phyloP scores from a whole-genome alignment of 345 rosid genomes.

The Eucalyptus polybractea region DNA sequence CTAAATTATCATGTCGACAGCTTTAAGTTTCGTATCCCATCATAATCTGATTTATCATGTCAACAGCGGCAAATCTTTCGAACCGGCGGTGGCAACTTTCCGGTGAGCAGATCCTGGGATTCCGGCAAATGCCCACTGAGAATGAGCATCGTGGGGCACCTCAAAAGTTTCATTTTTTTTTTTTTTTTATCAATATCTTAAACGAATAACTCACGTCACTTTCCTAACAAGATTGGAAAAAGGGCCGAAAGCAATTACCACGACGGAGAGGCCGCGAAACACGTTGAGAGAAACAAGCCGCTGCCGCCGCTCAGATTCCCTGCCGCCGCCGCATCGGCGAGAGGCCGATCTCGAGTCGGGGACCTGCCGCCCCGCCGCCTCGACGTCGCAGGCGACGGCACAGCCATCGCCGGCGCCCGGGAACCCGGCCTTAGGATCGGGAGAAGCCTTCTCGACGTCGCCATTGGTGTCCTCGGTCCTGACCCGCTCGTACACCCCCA shows the following conservation, averaged over 20 bases:
- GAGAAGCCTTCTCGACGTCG: not conserved
- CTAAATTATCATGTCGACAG: not conserved
- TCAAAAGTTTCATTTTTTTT: not conserved
- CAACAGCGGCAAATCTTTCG: not conserved
- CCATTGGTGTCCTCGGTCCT: not conserved
- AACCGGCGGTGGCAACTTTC: not conserved
- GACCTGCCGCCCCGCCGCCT: not conserved
- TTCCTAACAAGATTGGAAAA: not conserved
- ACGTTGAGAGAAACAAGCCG: slow-evolving; percentile 5
- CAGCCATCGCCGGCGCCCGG: not conserved
- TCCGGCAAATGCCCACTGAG: not conserved
- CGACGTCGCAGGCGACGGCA: not conserved
- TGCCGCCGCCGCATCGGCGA: not conserved
- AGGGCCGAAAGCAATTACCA: not conserved
- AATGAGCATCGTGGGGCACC: not conserved
- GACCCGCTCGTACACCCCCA: not conserved
- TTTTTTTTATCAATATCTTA: not conserved
- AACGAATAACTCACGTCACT: not conserved
- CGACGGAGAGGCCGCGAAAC: slow-evolving; percentile 4
- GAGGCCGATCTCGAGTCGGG: not conserved
- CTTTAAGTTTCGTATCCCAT: not conserved
- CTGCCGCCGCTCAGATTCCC: not conserved
- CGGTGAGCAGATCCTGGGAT: not conserved
- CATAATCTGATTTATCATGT: not conserved
- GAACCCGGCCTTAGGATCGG: not conserved